Conservation (phyloP, 2,329 filamentous ascomycete genomes). For the Geoglossum cookeanum region DNA sequence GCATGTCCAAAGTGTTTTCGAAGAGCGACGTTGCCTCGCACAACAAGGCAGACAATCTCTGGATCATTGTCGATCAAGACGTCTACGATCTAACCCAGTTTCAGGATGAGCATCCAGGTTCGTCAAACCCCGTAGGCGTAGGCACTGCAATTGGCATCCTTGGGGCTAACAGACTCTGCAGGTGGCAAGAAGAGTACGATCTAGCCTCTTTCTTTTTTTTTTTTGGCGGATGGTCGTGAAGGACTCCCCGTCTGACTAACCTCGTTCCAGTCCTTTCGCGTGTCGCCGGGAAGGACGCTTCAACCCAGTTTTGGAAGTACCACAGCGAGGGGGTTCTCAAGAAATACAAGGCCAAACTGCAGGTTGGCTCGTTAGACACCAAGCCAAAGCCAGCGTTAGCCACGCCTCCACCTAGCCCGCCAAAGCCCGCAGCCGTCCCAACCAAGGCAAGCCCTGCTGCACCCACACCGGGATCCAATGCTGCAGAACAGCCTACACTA, state of each 20-base stretch:
- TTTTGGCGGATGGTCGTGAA: not conserved
- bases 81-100: conserved; percentile 90
- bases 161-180: conserved; percentile 7
- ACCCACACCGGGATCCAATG: conserved; percentile 13
- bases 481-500: conserved; percentile 42
- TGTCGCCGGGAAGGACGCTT: conserved; percentile 46
- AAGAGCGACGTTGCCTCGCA: conserved; percentile 75
- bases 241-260: not conserved
- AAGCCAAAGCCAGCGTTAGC: conserved; percentile 37
- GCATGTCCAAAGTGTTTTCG: conserved; percentile 77
- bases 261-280: conserved; percentile 36
- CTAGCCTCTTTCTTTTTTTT: not conserved
- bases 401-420: conserved; percentile 18
- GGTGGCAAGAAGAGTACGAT: conserved; percentile 53
- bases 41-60: conserved; percentile 71
- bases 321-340: conserved; percentile 41
- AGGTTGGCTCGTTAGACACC: conserved; percentile 59
- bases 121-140: conserved; percentile 3
- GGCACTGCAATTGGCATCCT: not conserved
- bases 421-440: conserved; percentile 13
- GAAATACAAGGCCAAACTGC: conserved; percentile 40
- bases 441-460: conserved; percentile 14
- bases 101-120: conserved; percentile 57
- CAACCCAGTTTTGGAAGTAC: conserved; percentile 50
- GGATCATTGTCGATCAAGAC: conserved; percentile 82